Conservation (phyloP, 331 rosid species). For the Malus hybrid region DNA sequence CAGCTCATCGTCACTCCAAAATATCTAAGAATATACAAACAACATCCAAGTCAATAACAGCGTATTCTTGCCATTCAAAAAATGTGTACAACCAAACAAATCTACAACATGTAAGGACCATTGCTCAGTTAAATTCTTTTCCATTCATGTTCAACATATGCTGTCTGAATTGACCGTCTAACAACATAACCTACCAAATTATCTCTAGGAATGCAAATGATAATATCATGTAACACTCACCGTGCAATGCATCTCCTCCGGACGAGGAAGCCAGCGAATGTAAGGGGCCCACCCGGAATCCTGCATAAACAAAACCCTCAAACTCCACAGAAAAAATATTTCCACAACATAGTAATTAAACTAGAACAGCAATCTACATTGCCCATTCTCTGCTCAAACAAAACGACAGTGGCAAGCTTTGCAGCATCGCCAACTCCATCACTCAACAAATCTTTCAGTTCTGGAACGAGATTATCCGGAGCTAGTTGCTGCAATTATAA, state of each 20-base stretch:
- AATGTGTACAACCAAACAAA: not conserved
- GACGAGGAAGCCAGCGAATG: constrained; percentile 50
- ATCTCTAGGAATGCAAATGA: not conserved
- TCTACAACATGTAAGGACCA: not conserved
- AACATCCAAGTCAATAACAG: not conserved
- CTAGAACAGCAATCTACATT: constrained; percentile 21
- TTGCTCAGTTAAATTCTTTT: not conserved
- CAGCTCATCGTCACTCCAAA: constrained; percentile 65
- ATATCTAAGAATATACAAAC: constrained; percentile 39
- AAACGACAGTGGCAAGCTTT: constrained; percentile 46
- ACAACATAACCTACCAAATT: not conserved
- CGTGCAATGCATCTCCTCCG: constrained; percentile 46
- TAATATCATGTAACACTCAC: constrained; percentile 26
- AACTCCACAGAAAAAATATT: not conserved
- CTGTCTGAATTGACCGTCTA: not conserved
- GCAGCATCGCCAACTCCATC: constrained; percentile 47
- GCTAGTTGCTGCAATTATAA: constrained; percentile 63
- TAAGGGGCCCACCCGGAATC: constrained; percentile 74
- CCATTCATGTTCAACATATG: no score
- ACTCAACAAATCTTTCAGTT: constrained; percentile 30
- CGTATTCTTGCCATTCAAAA: not conserved
- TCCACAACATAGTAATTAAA: not conserved
- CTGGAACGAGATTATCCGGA: constrained; percentile 42
- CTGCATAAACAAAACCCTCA: constrained; percentile 18
- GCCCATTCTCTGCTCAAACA: constrained; percentile 53